These are phyloP conservation scores for Lojkania enalia DNA, from an alignment of 2,329 filamentous ascomycete genomes.

Conservation along the genomic window DNA sequence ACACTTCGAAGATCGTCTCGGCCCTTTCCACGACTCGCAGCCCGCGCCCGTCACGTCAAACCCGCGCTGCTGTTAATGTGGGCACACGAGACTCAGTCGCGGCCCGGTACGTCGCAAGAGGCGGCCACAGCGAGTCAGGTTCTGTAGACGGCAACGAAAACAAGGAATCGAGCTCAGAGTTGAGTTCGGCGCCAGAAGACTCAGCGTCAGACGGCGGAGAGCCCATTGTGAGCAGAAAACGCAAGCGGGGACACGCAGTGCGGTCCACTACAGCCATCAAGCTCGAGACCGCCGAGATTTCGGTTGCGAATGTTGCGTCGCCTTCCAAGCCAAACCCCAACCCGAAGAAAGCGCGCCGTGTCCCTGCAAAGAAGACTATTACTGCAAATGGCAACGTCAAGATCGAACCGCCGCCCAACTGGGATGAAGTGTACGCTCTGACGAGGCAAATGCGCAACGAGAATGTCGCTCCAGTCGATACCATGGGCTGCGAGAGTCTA, in stretches of 20 bases:
- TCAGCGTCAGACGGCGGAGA: slow-evolving; percentile 28
- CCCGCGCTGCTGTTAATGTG: slow-evolving; percentile 30
- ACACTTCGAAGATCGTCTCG: slow-evolving; percentile 34
- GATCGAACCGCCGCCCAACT: slow-evolving; percentile 70
- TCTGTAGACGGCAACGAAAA: slow-evolving; percentile 7
- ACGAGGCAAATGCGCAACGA: slow-evolving; percentile 77
- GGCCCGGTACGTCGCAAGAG: slow-evolving; percentile 19
- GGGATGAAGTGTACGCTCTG: slow-evolving; percentile 78
- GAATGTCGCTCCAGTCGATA: slow-evolving; percentile 84
- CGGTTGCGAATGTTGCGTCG: slow-evolving; percentile 20
- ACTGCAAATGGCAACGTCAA: slow-evolving; percentile 43
- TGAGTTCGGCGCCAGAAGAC: slow-evolving; percentile 36
- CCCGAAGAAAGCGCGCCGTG: slow-evolving; percentile 42
- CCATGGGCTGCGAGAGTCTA: slow-evolving; percentile 89
- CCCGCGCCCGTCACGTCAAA: slow-evolving; percentile 35
- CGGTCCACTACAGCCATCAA: slow-evolving; percentile 35
- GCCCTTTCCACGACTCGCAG: slow-evolving; percentile 32
- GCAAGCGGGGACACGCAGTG: slow-evolving; percentile 49
- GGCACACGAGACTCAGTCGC: slow-evolving; percentile 21
- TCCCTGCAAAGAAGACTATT: slow-evolving; percentile 40
- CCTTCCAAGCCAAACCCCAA: slow-evolving; percentile 25
- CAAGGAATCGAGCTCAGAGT: slow-evolving; percentile 31
- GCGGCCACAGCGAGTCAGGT: slow-evolving; percentile 16
- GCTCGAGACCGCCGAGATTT: slow-evolving; percentile 26
- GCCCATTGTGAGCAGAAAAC: slow-evolving; percentile 44